Evolutionary conservation across 1,284 basidiomycete species (phyloP), one percentile per base, ranked within the genome.

Genomic region (Ceratorhiza oryzae-sativae): DNA sequence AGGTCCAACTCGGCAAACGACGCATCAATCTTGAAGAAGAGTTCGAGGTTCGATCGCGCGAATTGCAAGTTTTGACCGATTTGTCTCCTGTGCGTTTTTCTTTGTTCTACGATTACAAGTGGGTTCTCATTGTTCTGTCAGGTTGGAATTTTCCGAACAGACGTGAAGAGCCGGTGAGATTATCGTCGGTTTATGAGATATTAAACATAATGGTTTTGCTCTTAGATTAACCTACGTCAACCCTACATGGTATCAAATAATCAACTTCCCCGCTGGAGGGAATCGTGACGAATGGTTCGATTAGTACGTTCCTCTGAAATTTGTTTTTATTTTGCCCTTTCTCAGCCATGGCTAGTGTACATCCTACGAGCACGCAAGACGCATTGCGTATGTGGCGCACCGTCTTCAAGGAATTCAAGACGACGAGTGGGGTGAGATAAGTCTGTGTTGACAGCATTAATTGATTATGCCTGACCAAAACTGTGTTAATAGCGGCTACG

Each of bases 11-110:
- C 9, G 78, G 78, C 15, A 79, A 78, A 45, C 75, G 77, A 3
- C 74, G 75, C 58, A 65, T 73, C 20, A 77, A 78, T 48, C 71
- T 79, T 13, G 77, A 78, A 78, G 79, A 25, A 76, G 80, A 77
- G 2, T 81, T 80, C 70, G 77, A 77, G 9, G 76, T 78, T 36
- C 76, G 78, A 5, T 79, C 78, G 0, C 75, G 74, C 9, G 81
- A 82, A 74, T 71, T 80, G 49, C 25, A 75, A 39, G 72, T 73
- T 3, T 68, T 75, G 15, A 49, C 45, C 20, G 56, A 74, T 36
- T 60, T 75, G 18, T 58, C 71, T 68, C 74, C 62, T 34, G 76
- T 71, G 10, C 45, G 51, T 60, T 23, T 18, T 45, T 4, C 10
- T 45, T 23, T 59, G 13, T 27, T 27, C 1, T 15, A 3, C 18